Evolutionary conservation across 2,329 filamentous ascomycete species (phyloP).

Genomic region (Microdochium nivale): DNA sequence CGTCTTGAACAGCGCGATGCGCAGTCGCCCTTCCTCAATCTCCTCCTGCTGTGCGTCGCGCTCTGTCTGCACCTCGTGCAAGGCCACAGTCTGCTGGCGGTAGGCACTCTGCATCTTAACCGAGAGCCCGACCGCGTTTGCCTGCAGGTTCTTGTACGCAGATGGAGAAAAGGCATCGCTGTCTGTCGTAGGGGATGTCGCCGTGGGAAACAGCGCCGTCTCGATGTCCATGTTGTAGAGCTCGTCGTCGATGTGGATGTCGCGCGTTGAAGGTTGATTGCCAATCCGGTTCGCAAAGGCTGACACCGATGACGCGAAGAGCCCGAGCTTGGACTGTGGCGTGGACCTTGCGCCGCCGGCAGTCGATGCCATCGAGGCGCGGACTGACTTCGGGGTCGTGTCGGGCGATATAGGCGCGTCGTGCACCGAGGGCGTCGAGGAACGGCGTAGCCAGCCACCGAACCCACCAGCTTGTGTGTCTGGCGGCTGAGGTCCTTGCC

Average conservation of each 20-base stretch:
- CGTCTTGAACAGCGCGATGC: slow-evolving; percentile 43
- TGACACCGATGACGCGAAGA: slow-evolving; percentile 36
- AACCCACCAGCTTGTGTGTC: slow-evolving; percentile 18
- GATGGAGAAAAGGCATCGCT: slow-evolving; percentile 47
- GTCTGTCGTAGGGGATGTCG: slow-evolving; percentile 27
- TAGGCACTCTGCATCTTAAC: slow-evolving; percentile 51
- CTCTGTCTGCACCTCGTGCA: slow-evolving; percentile 43
- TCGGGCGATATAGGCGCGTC: slow-evolving; percentile 17
- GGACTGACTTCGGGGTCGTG: slow-evolving; percentile 21
- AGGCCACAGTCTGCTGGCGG: slow-evolving; percentile 38
- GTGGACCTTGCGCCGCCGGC: slow-evolving; percentile 23
- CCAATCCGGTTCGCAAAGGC: slow-evolving; percentile 30
- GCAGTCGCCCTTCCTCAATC: slow-evolving; percentile 44
- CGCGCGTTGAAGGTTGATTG: slow-evolving; percentile 13
- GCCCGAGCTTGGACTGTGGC: slow-evolving; percentile 32
- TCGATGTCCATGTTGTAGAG: slow-evolving; percentile 47
- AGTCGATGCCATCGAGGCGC: slow-evolving; percentile 13
- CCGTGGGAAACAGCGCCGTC: slow-evolving; percentile 40
- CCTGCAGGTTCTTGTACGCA: slow-evolving; percentile 52
- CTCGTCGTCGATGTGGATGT: slow-evolving; percentile 34
- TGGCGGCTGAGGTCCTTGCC: slow-evolving; percentile 16
- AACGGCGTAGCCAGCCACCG: slow-evolving; percentile 22
- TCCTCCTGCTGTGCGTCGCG: slow-evolving; percentile 46
- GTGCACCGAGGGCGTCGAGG: slow-evolving; percentile 12
- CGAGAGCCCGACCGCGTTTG: slow-evolving; percentile 46